Evolutionary conservation across 2,329 filamentous ascomycete species (phyloP).

Genomic region (Cladosporium sp.): DNA sequence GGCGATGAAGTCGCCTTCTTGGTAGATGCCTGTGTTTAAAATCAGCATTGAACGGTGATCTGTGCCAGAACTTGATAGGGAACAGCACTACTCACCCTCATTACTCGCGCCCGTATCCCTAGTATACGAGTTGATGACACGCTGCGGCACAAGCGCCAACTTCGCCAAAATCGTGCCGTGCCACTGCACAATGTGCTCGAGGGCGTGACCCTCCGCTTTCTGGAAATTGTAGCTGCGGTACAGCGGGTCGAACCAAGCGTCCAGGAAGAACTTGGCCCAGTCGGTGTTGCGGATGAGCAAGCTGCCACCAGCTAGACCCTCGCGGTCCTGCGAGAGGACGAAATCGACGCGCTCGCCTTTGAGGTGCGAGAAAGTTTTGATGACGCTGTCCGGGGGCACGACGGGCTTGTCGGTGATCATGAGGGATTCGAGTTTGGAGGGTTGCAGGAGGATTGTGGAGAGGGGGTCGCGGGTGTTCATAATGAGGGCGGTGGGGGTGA

Average conservation of each 20-base stretch:
- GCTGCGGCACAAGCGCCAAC: constrained; percentile 85
- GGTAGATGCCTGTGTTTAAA: constrained; percentile 58
- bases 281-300: constrained; percentile 80
- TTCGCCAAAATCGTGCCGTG: constrained; percentile 93
- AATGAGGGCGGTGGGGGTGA: constrained; percentile 82
- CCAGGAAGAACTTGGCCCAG: constrained; percentile 89
- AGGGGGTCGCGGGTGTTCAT: constrained; percentile 76
- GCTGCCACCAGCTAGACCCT: constrained; percentile 74
- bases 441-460: constrained; percentile 68
- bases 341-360: constrained; percentile 76
- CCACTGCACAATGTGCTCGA: constrained; percentile 73
- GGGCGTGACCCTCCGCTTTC: constrained; percentile 85
- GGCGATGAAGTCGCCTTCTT: constrained; percentile 81
- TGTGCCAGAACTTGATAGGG: neutral
- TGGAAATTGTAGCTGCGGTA: constrained; percentile 96
- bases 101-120: constrained; percentile 39
- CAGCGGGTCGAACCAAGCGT: constrained; percentile 93
- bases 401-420: constrained; percentile 87
- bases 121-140: constrained; percentile 77
- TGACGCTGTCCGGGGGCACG: constrained; percentile 93
- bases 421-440: constrained; percentile 66
- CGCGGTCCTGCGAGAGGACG: constrained; percentile 79
- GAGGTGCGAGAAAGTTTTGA: constrained; percentile 88
- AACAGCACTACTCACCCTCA: constrained; percentile 24
- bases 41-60: no score